Base-by-base conservation (phyloP, 23 red algal species). In the Agarophyton chilense region DNA sequence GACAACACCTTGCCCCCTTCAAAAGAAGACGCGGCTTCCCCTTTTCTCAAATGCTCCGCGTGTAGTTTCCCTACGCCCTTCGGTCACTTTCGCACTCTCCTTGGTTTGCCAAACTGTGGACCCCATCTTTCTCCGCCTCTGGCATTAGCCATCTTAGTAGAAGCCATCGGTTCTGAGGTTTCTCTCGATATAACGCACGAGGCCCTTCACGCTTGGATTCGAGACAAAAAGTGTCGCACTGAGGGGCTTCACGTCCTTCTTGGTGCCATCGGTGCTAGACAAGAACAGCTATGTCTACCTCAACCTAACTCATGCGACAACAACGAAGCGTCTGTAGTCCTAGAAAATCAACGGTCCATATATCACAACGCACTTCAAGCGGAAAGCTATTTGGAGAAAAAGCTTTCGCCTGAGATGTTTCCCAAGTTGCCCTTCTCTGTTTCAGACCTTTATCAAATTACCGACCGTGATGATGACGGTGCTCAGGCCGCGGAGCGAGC, bases 201-300 rank as follows among this genome's bases (percentile, higher is more conserved):
- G 28, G 44, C 14, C 54, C 52, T 83, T 32, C 79, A 62, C 34
- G 79, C 18, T 12, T 83, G 79, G 79, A 62, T 83, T 47, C 57
- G 56, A 44, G 79, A 83, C 58, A 60, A 17, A 22, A 44, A 63
- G 19, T 83, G 79, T 63, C 52, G 79, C 33, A 68, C 67, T 29
- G 24, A 68, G 2, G 79, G 79, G 0, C 22, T 83, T 35, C 34
- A 44, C 19, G 16, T 47, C 18, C 43, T 83, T 22, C 62, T 36
- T 33, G 52, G 57, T 43, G 79, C 57, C 31, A 50, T 83, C 16
- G 79, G 79, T 44, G 26, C 26, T 28, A 50, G 79, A 46, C 56
- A 83, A 8, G 79, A 83, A 44, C 52, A 83, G 22, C 18, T 83
- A 34, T 57, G 57, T 43, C 79, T 57, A 18, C 6, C 60, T 14